Conservation (phyloP, 2,329 filamentous ascomycete species). For the Trichoderma sp. region DNA sequence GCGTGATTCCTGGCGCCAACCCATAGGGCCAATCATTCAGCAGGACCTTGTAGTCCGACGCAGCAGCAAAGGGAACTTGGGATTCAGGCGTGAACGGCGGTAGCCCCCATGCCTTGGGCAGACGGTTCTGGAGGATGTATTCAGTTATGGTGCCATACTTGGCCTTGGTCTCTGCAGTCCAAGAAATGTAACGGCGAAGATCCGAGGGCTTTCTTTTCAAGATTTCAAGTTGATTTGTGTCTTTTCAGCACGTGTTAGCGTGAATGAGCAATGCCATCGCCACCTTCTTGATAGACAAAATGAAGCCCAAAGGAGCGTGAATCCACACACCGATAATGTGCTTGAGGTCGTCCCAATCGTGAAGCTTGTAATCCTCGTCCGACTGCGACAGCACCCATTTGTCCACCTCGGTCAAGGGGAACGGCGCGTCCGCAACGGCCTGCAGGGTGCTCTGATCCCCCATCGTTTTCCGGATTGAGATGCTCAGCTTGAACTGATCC, state of each 20-base stretch:
- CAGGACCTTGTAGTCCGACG: constrained; percentile 68
- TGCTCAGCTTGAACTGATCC: not conserved
- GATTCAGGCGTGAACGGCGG: constrained; percentile 58
- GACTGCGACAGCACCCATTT: constrained; percentile 60
- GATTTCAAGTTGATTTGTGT: constrained; percentile 64
- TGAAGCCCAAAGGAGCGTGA: not conserved
- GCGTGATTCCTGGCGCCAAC: constrained; percentile 64
- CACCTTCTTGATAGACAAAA: not conserved
- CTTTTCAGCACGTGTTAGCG: constrained; percentile 32
- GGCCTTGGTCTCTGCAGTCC: constrained; percentile 68
- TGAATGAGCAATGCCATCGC: not conserved
- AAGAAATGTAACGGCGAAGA: constrained; percentile 76
- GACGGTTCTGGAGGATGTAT: constrained; percentile 72
- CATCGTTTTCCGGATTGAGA: constrained; percentile 37
- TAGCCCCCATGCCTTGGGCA: constrained; percentile 66
- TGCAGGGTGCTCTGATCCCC: constrained; percentile 35
- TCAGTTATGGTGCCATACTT: constrained; percentile 78
- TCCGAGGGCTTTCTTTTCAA: constrained; percentile 82
- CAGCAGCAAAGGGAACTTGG: constrained; percentile 51
- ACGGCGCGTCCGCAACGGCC: constrained; percentile 48
- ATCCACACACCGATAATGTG: constrained; percentile 60
- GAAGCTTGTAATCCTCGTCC: constrained; percentile 69
- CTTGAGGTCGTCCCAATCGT: constrained; percentile 74
- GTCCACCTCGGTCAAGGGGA: constrained; percentile 61
- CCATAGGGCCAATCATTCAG: constrained; percentile 96